These are phyloP conservation scores for Verticillium alfalfae DNA, from an alignment of 2,329 filamentous ascomycete genomes.

Conservation along the genomic window DNA sequence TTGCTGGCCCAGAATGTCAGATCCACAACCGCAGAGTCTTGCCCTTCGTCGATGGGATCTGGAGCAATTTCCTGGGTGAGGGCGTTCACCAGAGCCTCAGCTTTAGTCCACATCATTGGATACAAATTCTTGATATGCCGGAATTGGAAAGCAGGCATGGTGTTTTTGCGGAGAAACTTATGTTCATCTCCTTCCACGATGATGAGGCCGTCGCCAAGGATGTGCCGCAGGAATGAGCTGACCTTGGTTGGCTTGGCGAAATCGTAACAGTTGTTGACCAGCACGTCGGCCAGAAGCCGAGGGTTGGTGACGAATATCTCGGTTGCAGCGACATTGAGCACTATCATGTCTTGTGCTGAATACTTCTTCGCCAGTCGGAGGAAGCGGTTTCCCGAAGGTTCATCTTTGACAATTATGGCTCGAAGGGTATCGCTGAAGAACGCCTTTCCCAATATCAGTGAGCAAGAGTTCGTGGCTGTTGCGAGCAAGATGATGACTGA, in stretches of 20 bases:
- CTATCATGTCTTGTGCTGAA: conserved; percentile 15
- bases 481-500: background rate
- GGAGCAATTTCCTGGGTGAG: conserved; percentile 32
- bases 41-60: background rate
- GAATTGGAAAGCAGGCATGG: conserved; percentile 62
- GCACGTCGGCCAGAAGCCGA: conserved; percentile 27
- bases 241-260: conserved; percentile 45
- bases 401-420: conserved; percentile 13
- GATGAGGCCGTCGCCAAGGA: conserved; percentile 56
- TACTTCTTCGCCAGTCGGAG: conserved; percentile 16
- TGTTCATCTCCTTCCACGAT: conserved; percentile 65
- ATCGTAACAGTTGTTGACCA: conserved; percentile 43
- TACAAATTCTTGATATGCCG: conserved; percentile 66
- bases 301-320: conserved; percentile 17
- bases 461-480: background rate
- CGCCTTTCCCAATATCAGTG: background rate
- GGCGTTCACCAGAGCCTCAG: conserved; percentile 22
- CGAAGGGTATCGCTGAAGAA: conserved; percentile 13
- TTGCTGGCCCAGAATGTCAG: conserved; percentile 44
- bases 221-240: conserved; percentile 40
- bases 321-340: conserved; percentile 11
- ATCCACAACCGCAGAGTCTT: conserved; percentile 15
- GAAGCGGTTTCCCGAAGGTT: conserved; percentile 17
- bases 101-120: conserved; percentile 63
- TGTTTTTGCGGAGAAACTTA: conserved; percentile 62